Conservation (phyloP, 192 early-diverging fungal species). For the Lobosporangium transversale region DNA sequence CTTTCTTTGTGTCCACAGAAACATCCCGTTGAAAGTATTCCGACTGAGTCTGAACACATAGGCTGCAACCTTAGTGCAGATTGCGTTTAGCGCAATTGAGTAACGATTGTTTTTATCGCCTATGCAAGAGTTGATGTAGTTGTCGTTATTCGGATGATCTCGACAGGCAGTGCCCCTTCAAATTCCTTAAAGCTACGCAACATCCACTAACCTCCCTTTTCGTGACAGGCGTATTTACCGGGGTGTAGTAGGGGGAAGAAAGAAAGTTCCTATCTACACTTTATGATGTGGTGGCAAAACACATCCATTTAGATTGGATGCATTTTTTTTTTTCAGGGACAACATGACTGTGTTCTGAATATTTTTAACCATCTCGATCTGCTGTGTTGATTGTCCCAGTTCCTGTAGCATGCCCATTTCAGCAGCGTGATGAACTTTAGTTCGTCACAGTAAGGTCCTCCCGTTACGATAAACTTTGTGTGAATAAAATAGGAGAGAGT, state of each 20-base stretch:
- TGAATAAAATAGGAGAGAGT: too few relatives aligned
- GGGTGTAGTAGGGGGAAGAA: too few relatives aligned
- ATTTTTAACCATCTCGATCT: slow-evolving; percentile 19
- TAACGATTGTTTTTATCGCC: too few relatives aligned
- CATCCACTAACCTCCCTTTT: too few relatives aligned
- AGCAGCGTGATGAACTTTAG: slow-evolving; percentile 33
- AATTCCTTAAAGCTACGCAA: too few relatives aligned
- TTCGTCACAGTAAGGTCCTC: slow-evolving; percentile 26
- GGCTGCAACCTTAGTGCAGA: slow-evolving; percentile 8
- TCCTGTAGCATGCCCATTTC: slow-evolving; percentile 38
- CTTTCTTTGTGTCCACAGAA: slow-evolving; percentile 30
- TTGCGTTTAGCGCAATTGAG: slow-evolving; percentile 11
- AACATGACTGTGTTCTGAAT: too few relatives aligned
- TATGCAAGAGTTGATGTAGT: not conserved
- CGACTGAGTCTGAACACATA: not conserved
- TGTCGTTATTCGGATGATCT: slow-evolving; percentile 8
- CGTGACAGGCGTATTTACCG: too few relatives aligned
- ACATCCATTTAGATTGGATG: too few relatives aligned
- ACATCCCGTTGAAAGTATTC: slow-evolving; percentile 14
- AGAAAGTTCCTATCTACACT: too few relatives aligned
- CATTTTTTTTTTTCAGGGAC: too few relatives aligned
- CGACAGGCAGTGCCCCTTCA: too few relatives aligned
- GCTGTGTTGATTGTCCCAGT: slow-evolving; percentile 19
- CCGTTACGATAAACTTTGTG: slow-evolving; percentile 41
- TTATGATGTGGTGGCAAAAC: too few relatives aligned